phyloP scores from a whole-genome alignment of 116 monocot species.

The Papilionanthe hybrid region DNA sequence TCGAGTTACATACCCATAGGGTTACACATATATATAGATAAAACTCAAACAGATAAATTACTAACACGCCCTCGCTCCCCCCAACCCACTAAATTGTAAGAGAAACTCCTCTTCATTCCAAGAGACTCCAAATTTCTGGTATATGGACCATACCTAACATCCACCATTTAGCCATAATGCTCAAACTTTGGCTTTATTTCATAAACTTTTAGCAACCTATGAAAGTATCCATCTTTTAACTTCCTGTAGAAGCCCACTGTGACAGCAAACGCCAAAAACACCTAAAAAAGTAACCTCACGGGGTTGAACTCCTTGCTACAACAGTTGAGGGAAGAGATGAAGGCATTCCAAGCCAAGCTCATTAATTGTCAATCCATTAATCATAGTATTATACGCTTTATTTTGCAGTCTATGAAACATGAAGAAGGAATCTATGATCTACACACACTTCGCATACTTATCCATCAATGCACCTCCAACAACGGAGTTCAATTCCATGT shows the following conservation, averaged over 20 bases:
- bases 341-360: slow-evolving; percentile 16
- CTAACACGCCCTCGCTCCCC: no score
- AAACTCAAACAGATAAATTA: no score
- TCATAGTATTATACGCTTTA: slow-evolving; percentile 27
- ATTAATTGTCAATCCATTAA: slow-evolving; percentile 22
- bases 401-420: slow-evolving; percentile 17
- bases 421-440: slow-evolving; percentile 15
- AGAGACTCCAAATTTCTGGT: no score
- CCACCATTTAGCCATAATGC: slow-evolving; percentile 26
- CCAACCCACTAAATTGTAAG: no score
- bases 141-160: no score
- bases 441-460: slow-evolving; percentile 35
- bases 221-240: slow-evolving; percentile 11
- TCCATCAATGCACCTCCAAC: slow-evolving; percentile 29
- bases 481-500: slow-evolving; percentile 3
- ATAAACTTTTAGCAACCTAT: slow-evolving; percentile 14
- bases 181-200: slow-evolving; percentile 15
- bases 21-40: no score
- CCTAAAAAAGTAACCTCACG: slow-evolving; percentile 32
- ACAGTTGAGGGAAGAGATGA: slow-evolving; percentile 23
- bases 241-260: slow-evolving; percentile 20
- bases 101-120: no score
- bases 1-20: no score
- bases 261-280: slow-evolving; percentile 31
- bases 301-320: slow-evolving; percentile 3